Evolutionary conservation across 106 monocot genomes (phyloP).

Genomic region (Gastrodia elata): DNA sequence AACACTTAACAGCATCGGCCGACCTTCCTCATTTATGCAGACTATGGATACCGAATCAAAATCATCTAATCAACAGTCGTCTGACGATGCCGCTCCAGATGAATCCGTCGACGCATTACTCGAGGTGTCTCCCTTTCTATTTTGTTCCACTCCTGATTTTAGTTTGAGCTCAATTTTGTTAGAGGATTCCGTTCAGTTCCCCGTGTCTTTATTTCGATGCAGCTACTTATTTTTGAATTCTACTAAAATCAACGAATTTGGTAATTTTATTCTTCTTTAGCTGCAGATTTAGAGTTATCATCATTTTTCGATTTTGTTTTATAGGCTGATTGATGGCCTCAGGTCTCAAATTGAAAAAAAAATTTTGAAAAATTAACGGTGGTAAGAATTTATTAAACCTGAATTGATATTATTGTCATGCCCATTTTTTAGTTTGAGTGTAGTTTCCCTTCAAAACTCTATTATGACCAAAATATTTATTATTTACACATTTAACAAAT

Average conservation of each 20-base stretch:
- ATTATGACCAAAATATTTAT: too few relatives aligned
- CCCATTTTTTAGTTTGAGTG: too few relatives aligned
- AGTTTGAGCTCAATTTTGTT: not conserved
- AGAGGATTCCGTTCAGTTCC: not conserved
- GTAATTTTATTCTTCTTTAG: not conserved
- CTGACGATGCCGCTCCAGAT: conserved; percentile 6
- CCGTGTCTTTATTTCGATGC: not conserved
- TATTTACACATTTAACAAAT: too few relatives aligned
- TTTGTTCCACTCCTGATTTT: not conserved
- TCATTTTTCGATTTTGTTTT: not conserved
- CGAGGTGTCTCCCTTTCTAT: conserved; percentile 8
- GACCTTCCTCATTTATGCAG: not conserved
- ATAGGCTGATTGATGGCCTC: not conserved
- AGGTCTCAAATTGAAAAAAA: not conserved
- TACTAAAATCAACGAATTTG: not conserved
- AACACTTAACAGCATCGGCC: too few relatives aligned
- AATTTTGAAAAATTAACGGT: not conserved
- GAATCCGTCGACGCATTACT: conserved; percentile 17
- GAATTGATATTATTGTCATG: too few relatives aligned
- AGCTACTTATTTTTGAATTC: not conserved
- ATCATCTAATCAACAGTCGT: not conserved
- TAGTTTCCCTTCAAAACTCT: too few relatives aligned
- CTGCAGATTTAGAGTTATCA: not conserved
- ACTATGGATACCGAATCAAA: conserved; percentile 15
- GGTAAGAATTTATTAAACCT: not conserved